A percentile compares a stretch with the other conserved stretches of the same genome.
Conservation (phyloP, 768 basidiomycete genomes). For the Paxillus involutus region DNA sequence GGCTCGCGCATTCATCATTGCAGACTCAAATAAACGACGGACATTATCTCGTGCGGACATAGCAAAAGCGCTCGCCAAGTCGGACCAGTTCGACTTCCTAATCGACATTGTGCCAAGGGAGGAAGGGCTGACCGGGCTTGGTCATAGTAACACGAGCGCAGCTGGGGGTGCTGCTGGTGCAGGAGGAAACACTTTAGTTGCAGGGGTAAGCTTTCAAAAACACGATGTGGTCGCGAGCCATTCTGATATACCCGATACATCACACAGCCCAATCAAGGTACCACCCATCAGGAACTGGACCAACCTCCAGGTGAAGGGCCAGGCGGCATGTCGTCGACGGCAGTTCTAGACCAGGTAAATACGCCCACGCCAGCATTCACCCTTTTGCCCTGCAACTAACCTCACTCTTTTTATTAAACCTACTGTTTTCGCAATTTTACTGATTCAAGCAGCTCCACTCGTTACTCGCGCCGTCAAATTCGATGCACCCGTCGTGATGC, state of each 20-base stretch:
- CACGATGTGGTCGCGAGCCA: not conserved
- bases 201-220: slow-evolving; percentile 23
- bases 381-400: not conserved
- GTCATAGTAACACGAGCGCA: slow-evolving; percentile 6
- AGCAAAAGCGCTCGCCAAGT: slow-evolving; percentile 86
- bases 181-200: slow-evolving; percentile 15
- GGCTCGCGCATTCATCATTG: slow-evolving; percentile 91
- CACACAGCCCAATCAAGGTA: slow-evolving; percentile 23
- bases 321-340: slow-evolving; percentile 11
- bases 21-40: slow-evolving; percentile 94
- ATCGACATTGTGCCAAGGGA: slow-evolving; percentile 95
- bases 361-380: not conserved
- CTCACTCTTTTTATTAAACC: not conserved
- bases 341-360: slow-evolving; percentile 26
- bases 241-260: not conserved
- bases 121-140: slow-evolving; percentile 40
- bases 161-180: not conserved
- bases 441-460: slow-evolving; percentile 13
- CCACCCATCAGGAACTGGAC: slow-evolving; percentile 27
- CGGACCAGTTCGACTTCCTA: slow-evolving; percentile 96
- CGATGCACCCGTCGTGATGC: slow-evolving; percentile 6
- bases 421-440: slow-evolving; percentile 19
- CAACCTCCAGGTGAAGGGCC: slow-evolving; percentile 19
- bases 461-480: slow-evolving; percentile 1
- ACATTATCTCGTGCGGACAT: slow-evolving; percentile 93